Evolutionary conservation across 495 filamentous ascomycete genomes (phyloP).

Genomic region (Talaromyces proteolyticus): DNA sequence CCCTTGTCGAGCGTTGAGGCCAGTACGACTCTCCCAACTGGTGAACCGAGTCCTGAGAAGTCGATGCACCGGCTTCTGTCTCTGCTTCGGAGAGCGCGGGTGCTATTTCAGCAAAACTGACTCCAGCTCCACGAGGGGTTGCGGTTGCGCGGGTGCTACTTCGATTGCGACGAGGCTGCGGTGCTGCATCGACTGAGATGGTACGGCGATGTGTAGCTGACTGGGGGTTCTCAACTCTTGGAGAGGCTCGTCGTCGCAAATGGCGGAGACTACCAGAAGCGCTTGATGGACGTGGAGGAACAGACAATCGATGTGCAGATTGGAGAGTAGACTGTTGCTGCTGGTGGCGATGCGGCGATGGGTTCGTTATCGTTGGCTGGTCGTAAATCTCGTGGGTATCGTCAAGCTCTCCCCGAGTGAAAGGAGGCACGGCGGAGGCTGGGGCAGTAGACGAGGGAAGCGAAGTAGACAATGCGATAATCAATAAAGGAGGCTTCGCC

Average conservation of each 20-base stretch:
- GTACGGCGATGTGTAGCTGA: conserved; percentile 29
- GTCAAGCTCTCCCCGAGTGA: conserved; percentile 37
- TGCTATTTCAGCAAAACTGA: conserved; percentile 20
- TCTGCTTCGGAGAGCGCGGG: conserved; percentile 32
- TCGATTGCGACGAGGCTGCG: conserved; percentile 18
- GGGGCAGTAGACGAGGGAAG: conserved; percentile 11
- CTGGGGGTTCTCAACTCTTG: conserved; percentile 21
- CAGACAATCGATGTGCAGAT: conserved; percentile 24
- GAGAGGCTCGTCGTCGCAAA: conserved; percentile 47
- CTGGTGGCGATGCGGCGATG: conserved; percentile 52
- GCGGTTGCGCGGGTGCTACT: conserved; percentile 7
- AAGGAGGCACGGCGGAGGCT: conserved; percentile 37
- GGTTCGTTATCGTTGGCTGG: conserved; percentile 41
- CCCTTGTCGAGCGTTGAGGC: conserved; percentile 48
- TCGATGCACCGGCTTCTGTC: conserved; percentile 34
- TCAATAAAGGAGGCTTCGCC: too few relatives aligned
- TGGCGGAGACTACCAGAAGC: conserved; percentile 44
- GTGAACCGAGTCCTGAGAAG: conserved; percentile 27
- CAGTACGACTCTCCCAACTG: conserved; percentile 38
- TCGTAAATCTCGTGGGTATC: conserved; percentile 58
- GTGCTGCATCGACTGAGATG: conserved; percentile 28
- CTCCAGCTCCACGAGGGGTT: conserved; percentile 19
- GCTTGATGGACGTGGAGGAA: conserved; percentile 40
- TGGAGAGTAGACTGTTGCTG: conserved; percentile 41
- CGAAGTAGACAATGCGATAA: conserved; percentile 34